A percentile compares a stretch with the other conserved stretches of the same genome.
Conservation (phyloP, 1,139 yeast species). For the Candida pseudocylindracea region DNA sequence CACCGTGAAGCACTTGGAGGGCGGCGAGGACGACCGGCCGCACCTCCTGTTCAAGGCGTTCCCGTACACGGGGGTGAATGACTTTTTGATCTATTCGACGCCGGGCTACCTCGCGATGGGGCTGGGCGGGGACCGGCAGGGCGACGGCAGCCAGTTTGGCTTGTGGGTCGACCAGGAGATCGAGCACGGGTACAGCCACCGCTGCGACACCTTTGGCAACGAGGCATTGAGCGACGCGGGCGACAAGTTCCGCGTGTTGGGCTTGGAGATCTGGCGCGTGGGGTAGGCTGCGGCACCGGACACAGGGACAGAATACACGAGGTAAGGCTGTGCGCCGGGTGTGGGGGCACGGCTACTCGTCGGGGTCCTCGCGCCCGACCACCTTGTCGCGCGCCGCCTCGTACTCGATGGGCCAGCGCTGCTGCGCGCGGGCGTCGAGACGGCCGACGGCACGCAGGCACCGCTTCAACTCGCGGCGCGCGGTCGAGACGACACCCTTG, state of each 20-base stretch:
- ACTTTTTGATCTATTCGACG: constrained; percentile 68
- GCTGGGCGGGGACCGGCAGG: constrained; percentile 45
- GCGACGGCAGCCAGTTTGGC: constrained; percentile 19
- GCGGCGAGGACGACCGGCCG: neutral
- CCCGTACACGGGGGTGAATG: constrained; percentile 77
- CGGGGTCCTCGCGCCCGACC: too few species aligned
- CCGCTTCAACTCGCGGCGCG: too few species aligned
- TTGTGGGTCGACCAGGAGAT: constrained; percentile 68
- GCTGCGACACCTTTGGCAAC: constrained; percentile 77
- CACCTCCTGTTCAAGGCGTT: constrained; percentile 44
- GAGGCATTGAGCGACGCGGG: constrained; percentile 34
- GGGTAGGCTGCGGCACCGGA: constrained; percentile 4
- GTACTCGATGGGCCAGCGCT: too few species aligned
- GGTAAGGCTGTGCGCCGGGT: too few species aligned
- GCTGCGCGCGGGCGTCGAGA: too few species aligned
- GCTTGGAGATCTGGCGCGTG: constrained; percentile 23
- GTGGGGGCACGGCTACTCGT: too few species aligned
- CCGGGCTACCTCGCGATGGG: constrained; percentile 66
- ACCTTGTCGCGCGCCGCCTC: too few species aligned
- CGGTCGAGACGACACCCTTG: too few species aligned
- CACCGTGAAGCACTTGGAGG: constrained; percentile 2
- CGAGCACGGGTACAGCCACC: constrained; percentile 53
- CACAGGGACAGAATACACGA: too few species aligned
- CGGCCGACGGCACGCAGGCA: too few species aligned
- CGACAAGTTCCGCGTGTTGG: constrained; percentile 9